Evolutionary conservation across 805 yeast species (phyloP), one percentile per base, ranked within the genome.

Genomic region (Schizosaccharomyces octosporus): DNA sequence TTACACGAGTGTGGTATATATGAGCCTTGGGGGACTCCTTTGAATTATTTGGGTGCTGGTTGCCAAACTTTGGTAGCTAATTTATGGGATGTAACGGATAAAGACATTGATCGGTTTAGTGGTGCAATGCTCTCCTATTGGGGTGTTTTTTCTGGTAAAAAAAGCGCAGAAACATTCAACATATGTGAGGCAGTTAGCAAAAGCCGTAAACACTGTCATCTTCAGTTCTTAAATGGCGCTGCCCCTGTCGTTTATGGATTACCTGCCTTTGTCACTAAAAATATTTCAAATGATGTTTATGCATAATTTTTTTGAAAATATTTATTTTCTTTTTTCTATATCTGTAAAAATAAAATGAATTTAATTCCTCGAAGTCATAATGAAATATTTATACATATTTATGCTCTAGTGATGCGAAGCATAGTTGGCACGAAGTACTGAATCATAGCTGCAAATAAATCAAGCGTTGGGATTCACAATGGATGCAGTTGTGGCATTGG

Each of bases 1-100:
- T 71, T 87, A 60, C 71, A 71, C 11, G 75, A 75, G 62, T 66
- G 67, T 0, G 93, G 89, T 1, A 69, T 76, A 6, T 75, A 84
- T 62, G 87, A 82, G 64, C 83, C 93, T 0, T 76, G 78, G 64
- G 95, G 97, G 0, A 84, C 90, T 2, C 78, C 87, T 0, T 77
- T 79, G 65, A 81, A 85, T 60, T 88, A 88, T 75, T 69, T 93
- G 32, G 73, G 79, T 9, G 93, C 88, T 27, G 95, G 95, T 0
- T 79, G 87, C 59, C 93, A 95, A 0, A 77, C 85, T 81, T 77
- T 87, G 0, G 72, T 93, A 45, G 96, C 87, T 0, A 87, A 87
- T 67, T 71, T 93, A 62, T 93, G 98, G 98, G 96, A 88, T 70
- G 97, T 93, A 4, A 93, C 97, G 0, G 97, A 93, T 71, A 88